A percentile compares a stretch with the other conserved stretches of the same genome.
phyloP scores from a whole-genome alignment of 2,329 filamentous ascomycete genomes.

The Plenodomus lindquistii region DNA sequence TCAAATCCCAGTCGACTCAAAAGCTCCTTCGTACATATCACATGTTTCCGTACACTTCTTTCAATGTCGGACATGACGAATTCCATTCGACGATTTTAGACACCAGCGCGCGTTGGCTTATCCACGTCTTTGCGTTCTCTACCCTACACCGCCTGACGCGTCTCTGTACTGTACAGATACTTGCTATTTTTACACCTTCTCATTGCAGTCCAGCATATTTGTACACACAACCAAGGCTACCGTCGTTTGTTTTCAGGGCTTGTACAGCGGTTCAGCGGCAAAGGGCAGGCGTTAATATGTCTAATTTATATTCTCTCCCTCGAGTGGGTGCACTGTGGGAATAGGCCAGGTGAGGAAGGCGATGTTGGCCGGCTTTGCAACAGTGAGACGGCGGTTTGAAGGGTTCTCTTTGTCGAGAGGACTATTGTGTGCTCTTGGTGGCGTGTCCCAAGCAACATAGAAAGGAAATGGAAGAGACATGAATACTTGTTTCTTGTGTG shows the following conservation, averaged over 20 bases:
- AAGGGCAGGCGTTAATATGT: conserved; percentile 24
- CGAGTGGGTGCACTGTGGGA: neutral
- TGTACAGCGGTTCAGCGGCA: conserved; percentile 17
- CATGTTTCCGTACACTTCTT: conserved; percentile 13
- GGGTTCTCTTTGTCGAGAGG: neutral
- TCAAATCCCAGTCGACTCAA: conserved; percentile 14
- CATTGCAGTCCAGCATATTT: conserved; percentile 16
- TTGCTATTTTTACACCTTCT: conserved; percentile 11
- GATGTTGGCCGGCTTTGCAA: neutral
- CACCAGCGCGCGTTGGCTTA: conserved; percentile 23
- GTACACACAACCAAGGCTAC: conserved; percentile 18
- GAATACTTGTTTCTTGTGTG: neutral
- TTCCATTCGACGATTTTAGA: conserved; percentile 31
- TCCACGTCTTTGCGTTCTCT: conserved; percentile 2
- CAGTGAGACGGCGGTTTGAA: neutral
- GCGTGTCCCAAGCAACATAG: conserved; percentile 19
- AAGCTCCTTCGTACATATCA: conserved; percentile 30
- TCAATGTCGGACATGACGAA: conserved; percentile 31
- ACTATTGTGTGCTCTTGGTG: neutral
- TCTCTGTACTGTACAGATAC: conserved; percentile 6
- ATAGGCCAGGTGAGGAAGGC: neutral
- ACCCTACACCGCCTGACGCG: neutral
- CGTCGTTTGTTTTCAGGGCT: conserved; percentile 18
- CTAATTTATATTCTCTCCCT: conserved; percentile 22
- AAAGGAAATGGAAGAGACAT: conserved; percentile 12